Base-by-base conservation (phyloP, 2,329 filamentous ascomycete genomes). In the Monilinia fructigena region DNA sequence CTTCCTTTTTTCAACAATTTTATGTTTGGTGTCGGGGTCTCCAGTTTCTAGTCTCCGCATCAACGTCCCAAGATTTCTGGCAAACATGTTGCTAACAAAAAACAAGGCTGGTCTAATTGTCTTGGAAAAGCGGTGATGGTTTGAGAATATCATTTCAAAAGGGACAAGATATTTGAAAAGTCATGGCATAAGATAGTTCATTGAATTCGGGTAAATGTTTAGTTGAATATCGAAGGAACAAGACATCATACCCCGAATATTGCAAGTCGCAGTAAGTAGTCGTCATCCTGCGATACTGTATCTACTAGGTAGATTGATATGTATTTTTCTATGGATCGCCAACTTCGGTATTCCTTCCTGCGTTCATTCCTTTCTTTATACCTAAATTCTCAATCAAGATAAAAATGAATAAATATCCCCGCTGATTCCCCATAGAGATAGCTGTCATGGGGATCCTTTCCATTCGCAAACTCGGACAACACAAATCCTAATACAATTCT, bases 341-440 rank as follows among this genome's bases (percentile, higher is more conserved):
- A 48, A 31, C 23, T n/a, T 64, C 31, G 42, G n/a, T 48, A 31
- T 50, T 63, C 10, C 38, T 42, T 26, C 45, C 16, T 59, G 60
- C 18, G 4, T 23, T n/a, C 7, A 45, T 45, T 7, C 10, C 38
- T 40, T 40, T 11, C 38, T 40, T 11, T 11, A 14, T 12, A 40
- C 14, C 8, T 40, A 40, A 4, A 3, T 35, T 64, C 52, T 16
- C 35, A 50, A 50, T 23, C 18, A n/a, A 47, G 28, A 59, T 45
- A 40, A 42, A 35, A 45, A 14, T 8, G 40, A 12, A 4, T 12
- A 23, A n/a, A 42, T 53, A 47, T 31, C 23, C 54, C 63, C 54
- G 28, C 31, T 20, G 45, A 59, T 58, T 65, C 54, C 63, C 63
- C 63, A 52, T 59, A 20, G 20, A 55, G 54, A 59, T 54, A 60